These are phyloP conservation scores for Acacia concinna DNA, from an alignment of 331 rosid genomes.

Conservation along the genomic window DNA sequence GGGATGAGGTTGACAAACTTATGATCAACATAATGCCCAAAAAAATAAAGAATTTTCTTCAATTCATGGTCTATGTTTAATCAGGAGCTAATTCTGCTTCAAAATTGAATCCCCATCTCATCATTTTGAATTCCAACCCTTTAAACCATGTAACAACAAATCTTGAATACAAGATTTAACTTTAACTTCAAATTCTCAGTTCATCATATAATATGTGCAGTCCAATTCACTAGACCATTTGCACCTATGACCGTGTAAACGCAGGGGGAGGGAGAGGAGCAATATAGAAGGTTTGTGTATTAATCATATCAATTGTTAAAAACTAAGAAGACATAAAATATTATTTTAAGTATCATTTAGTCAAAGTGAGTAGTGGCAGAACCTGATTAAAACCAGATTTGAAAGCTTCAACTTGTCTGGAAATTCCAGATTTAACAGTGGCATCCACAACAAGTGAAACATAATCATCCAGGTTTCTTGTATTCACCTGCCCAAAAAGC, in stretches of 20 bases:
- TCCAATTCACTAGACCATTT: background rate
- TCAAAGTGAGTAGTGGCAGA: constrained; percentile 2
- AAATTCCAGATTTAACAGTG: constrained; percentile 73
- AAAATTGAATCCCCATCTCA: background rate
- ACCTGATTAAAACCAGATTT: constrained; percentile 94
- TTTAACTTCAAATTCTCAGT: constrained; percentile 1
- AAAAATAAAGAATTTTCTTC: background rate
- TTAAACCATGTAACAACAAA: constrained; percentile 1
- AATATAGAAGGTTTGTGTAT: constrained; percentile 11
- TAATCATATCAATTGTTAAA: background rate
- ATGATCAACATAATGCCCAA: background rate
- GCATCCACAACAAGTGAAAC: constrained; percentile 71
- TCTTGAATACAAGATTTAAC: background rate
- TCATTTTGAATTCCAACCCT: background rate
- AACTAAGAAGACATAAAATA: constrained; percentile 2
- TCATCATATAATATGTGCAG: background rate
- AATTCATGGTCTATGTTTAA: background rate
- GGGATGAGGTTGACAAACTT: background rate
- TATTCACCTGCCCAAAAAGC: constrained; percentile 61
- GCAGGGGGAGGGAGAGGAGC: background rate
- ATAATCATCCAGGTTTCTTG: constrained; percentile 74
- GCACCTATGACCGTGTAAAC: no score
- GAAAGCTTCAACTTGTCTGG: constrained; percentile 90
- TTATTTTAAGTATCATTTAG: constrained; percentile 25
- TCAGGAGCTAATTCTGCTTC: background rate